Percentiles rank a stretch among this genome's conserved stretches.
These are phyloP conservation scores for Ceratobasidium theobromae DNA, from an alignment of 1,284 basidiomycete genomes.

Conservation along the genomic window DNA sequence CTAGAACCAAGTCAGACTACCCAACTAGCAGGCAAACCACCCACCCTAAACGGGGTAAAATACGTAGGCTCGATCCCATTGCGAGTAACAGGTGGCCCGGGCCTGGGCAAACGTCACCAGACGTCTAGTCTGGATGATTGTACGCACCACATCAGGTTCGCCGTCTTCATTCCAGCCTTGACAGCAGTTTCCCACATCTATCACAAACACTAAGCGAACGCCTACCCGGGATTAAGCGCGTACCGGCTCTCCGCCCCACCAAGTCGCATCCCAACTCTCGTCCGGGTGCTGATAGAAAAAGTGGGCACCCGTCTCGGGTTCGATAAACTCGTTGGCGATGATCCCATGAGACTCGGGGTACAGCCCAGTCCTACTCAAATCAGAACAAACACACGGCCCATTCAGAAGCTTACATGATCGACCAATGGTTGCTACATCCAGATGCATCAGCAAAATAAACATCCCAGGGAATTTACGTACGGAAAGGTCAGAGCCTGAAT, in stretches of 20 bases:
- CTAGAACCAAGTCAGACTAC: conserved; percentile 43
- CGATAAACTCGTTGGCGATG: conserved; percentile 89
- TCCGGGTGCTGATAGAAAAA: conserved; percentile 70
- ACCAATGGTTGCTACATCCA: conserved; percentile 75
- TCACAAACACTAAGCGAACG: background rate
- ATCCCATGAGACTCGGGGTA: conserved; percentile 89
- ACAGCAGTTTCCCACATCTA: conserved; percentile 88
- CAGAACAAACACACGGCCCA: background rate
- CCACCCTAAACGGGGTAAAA: conserved; percentile 73
- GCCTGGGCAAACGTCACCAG: conserved; percentile 52
- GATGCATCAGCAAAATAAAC: background rate
- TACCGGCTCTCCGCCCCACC: conserved; percentile 90
- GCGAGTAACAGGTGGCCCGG: conserved; percentile 71
- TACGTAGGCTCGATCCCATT: conserved; percentile 69
- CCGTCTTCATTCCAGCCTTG: conserved; percentile 71
- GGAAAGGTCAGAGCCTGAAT: conserved; percentile 84
- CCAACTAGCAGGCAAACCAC: conserved; percentile 34
- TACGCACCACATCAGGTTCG: conserved; percentile 83
- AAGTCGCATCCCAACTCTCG: conserved; percentile 64
- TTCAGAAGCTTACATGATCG: conserved; percentile 59
- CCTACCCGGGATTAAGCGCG: conserved; percentile 39
- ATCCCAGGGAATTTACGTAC: conserved; percentile 47
- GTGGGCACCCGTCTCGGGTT: conserved; percentile 59
- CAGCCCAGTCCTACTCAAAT: conserved; percentile 70
- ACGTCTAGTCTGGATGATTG: background rate